phyloP scores from a whole-genome alignment of 2,329 filamentous ascomycete genomes.

The Calonectria crousiana region DNA sequence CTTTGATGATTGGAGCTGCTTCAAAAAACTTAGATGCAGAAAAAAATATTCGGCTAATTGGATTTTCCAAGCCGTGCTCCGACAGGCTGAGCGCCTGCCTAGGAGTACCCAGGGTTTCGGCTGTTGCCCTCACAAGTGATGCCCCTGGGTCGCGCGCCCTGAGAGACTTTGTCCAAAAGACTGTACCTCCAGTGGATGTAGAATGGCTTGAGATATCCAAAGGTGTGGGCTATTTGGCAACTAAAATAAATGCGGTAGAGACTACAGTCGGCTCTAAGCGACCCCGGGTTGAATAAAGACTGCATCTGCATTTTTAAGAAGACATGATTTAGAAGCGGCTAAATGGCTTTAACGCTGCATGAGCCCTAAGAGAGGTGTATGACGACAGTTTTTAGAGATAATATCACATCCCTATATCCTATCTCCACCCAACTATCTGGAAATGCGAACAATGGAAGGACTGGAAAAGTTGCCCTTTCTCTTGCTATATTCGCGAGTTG shows the following conservation, averaged over 20 bases:
- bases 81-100: conserved; percentile 68
- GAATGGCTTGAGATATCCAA: conserved; percentile 60
- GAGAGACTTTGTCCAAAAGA: conserved; percentile 65
- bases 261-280: conserved; percentile 52
- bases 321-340: background rate
- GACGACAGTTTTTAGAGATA: background rate
- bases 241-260: conserved; percentile 51
- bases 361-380: background rate
- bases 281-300: conserved; percentile 25
- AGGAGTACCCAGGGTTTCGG: conserved; percentile 73
- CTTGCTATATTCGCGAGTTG: background rate
- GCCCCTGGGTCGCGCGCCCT: conserved; percentile 70
- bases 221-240: conserved; percentile 44
- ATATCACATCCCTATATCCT: background rate
- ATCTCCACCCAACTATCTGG: background rate
- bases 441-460: background rate
- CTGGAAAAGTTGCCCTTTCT: background rate
- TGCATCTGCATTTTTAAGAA: background rate
- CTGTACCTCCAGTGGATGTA: conserved; percentile 65
- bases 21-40: conserved; percentile 55
- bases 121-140: conserved; percentile 68
- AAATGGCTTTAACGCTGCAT: background rate
- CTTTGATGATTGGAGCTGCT: conserved; percentile 65
- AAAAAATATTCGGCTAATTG: conserved; percentile 67
- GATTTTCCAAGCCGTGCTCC: conserved; percentile 71